A percentile compares a stretch with the other conserved stretches of the same genome.
These are phyloP conservation scores for Cryptosporidium tyzzeri DNA, from an alignment of 169 alveolate genomes.

Conservation along the genomic window DNA sequence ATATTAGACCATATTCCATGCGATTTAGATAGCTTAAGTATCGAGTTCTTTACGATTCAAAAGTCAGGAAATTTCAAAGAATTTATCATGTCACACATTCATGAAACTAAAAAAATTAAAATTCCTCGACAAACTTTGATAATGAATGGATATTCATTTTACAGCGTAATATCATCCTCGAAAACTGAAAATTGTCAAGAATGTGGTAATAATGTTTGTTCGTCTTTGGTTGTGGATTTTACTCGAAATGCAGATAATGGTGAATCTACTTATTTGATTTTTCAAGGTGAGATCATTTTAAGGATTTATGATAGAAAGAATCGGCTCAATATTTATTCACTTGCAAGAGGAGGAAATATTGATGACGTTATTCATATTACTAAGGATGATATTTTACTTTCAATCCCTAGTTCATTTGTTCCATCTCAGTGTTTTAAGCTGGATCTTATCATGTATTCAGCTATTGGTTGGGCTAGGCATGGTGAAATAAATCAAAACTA, in stretches of 20 bases:
- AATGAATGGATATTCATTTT: slow-evolving; percentile 69
- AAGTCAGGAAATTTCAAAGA: slow-evolving; percentile 67
- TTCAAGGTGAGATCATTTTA: slow-evolving; percentile 68
- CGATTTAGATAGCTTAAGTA: slow-evolving; percentile 12
- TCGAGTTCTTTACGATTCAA: slow-evolving; percentile 48
- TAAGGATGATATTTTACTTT: slow-evolving; percentile 32
- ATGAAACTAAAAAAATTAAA: slow-evolving; percentile 14
- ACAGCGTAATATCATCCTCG: slow-evolving; percentile 44
- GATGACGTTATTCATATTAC: slow-evolving; percentile 46
- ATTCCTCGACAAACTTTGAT: slow-evolving; percentile 35
- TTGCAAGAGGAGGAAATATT: slow-evolving; percentile 28
- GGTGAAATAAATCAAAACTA: neutral
- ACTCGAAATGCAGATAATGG: slow-evolving; percentile 73
- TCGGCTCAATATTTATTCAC: slow-evolving; percentile 21
- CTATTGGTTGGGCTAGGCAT: slow-evolving; percentile 41
- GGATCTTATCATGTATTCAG: slow-evolving; percentile 48
- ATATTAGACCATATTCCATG: slow-evolving; percentile 69
- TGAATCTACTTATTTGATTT: slow-evolving; percentile 70
- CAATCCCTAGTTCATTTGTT: slow-evolving; percentile 22
- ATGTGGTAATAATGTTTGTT: slow-evolving; percentile 44
- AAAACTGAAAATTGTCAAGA: slow-evolving; percentile 20
- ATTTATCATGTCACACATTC: slow-evolving; percentile 64
- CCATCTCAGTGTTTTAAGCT: slow-evolving; percentile 44
- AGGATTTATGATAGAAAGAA: slow-evolving; percentile 51
- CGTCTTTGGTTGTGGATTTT: slow-evolving; percentile 69